These are phyloP conservation scores for Xylaria arbuscula DNA, from an alignment of 2,329 filamentous ascomycete genomes.

Conservation along the genomic window DNA sequence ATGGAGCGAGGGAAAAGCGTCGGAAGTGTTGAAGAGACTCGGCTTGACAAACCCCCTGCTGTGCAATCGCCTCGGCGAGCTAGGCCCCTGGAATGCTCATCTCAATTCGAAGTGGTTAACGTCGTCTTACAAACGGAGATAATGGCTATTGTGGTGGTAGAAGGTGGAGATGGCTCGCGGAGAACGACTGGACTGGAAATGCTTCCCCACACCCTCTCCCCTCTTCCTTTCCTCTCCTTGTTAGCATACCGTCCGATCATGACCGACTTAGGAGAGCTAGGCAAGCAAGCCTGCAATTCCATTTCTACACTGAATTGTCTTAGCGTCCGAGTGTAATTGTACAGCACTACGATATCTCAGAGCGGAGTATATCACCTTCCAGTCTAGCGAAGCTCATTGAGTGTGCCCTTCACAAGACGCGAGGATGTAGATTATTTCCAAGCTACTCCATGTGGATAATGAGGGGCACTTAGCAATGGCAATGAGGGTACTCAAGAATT, in stretches of 20 bases:
- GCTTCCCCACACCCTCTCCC: conserved; percentile 42
- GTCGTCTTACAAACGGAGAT: conserved; percentile 49
- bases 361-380: conserved; percentile 21
- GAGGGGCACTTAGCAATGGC: conserved; percentile 44
- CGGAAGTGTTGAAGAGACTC: conserved; percentile 40
- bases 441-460: conserved; percentile 40
- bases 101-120: conserved; percentile 47
- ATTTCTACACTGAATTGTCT: conserved; percentile 20
- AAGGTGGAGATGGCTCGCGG: conserved; percentile 46
- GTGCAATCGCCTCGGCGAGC: conserved; percentile 44
- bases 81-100: conserved; percentile 47
- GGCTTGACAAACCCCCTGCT: conserved; percentile 41
- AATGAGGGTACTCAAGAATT: conserved; percentile 42
- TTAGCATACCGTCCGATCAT: conserved; percentile 41
- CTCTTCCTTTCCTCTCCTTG: conserved; percentile 36
- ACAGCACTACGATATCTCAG: conserved; percentile 10
- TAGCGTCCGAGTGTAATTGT: conserved; percentile 18
- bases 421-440: conserved; percentile 40
- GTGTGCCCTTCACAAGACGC: conserved; percentile 42
- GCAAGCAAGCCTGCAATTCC: conserved; percentile 39
- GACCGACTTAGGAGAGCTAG: conserved; percentile 42
- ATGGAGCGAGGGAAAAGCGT: conserved; percentile 37
- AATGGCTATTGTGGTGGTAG: conserved; percentile 45
- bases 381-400: conserved; percentile 41
- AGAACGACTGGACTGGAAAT: conserved; percentile 38